phyloP scores from a whole-genome alignment of 2,329 filamentous ascomycete species.

The Cadophora luteo-olivacea region DNA sequence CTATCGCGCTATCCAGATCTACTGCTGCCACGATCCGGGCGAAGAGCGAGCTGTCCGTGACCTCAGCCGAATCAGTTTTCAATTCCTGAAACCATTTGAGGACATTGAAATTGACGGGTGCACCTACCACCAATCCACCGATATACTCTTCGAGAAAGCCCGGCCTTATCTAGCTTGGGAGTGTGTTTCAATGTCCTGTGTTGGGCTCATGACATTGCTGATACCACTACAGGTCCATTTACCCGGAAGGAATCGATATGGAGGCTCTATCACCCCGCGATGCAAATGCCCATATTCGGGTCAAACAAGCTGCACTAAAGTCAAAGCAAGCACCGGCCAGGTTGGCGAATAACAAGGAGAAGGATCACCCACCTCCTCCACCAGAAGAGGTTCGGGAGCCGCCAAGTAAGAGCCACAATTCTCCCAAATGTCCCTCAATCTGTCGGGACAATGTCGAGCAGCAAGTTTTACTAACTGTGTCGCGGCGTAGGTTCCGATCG shows the following conservation, averaged over 20 bases:
- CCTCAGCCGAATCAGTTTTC: constrained; percentile 22
- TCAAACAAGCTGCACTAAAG: constrained; percentile 50
- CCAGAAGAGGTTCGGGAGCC: constrained; percentile 65
- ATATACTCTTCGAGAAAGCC: constrained; percentile 28
- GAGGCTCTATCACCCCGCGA: constrained; percentile 71
- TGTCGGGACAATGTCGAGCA: background rate
- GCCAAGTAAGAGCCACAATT: constrained; percentile 52
- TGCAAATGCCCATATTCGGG: constrained; percentile 63
- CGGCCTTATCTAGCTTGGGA: constrained; percentile 35
- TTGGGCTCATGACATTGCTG: background rate
- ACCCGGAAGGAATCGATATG: constrained; percentile 57
- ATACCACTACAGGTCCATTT: constrained; percentile 23
- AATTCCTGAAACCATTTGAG: constrained; percentile 20
- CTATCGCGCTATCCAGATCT: constrained; percentile 39
- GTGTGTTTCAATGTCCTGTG: constrained; percentile 16
- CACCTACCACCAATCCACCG: constrained; percentile 34
- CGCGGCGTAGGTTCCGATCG: constrained; percentile 58
- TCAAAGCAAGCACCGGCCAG: constrained; percentile 58
- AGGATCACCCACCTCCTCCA: constrained; percentile 71
- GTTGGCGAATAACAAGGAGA: constrained; percentile 56
- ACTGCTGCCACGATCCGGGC: constrained; percentile 37
- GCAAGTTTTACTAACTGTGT: background rate
- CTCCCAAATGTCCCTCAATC: background rate
- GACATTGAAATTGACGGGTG: constrained; percentile 20
- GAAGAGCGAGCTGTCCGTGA: constrained; percentile 30